These are phyloP conservation scores for Chrysoporthe deuterocubensis DNA, from an alignment of 2,329 filamentous ascomycete species.

Conservation along the genomic window DNA sequence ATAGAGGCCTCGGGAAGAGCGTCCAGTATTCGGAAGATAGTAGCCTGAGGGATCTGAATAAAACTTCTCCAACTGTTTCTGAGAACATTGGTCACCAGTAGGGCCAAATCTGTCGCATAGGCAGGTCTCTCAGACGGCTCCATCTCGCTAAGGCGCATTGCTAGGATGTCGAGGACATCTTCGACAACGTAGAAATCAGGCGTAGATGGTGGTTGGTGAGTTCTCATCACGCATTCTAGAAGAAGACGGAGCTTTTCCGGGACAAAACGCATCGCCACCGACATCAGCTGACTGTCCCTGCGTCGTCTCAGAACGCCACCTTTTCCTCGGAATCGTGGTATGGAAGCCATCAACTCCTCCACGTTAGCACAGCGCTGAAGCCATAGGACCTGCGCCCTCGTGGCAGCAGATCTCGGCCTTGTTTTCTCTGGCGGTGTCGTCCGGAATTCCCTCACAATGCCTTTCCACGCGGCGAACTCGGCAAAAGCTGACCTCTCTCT, in stretches of 20 bases:
- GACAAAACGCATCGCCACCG: slow-evolving; percentile 29
- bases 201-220: neutral
- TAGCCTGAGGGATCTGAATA: slow-evolving; percentile 44
- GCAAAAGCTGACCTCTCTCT: neutral
- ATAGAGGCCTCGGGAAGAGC: slow-evolving; percentile 31
- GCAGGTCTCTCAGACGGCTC: neutral
- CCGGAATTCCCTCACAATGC: neutral
- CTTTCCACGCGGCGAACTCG: slow-evolving; percentile 8
- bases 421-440: neutral
- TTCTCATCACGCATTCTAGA: slow-evolving; percentile 31
- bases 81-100: slow-evolving; percentile 29
- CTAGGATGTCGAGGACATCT: slow-evolving; percentile 31
- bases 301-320: slow-evolving; percentile 29
- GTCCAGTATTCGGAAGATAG: slow-evolving; percentile 35
- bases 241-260: slow-evolving; percentile 31
- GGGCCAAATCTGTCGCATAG: slow-evolving; percentile 22
- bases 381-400: neutral
- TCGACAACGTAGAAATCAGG: slow-evolving; percentile 30
- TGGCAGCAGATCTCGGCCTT: neutral
- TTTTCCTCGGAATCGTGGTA: slow-evolving; percentile 34
- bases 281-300: slow-evolving; percentile 40
- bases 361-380: slow-evolving; percentile 11
- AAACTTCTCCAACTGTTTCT: slow-evolving; percentile 21
- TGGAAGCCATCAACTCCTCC: slow-evolving; percentile 40
- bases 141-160: slow-evolving; percentile 16